Evolutionary conservation across 2,329 filamentous ascomycete genomes (phyloP).

Genomic region (Myriosclerotinia scirpicola): DNA sequence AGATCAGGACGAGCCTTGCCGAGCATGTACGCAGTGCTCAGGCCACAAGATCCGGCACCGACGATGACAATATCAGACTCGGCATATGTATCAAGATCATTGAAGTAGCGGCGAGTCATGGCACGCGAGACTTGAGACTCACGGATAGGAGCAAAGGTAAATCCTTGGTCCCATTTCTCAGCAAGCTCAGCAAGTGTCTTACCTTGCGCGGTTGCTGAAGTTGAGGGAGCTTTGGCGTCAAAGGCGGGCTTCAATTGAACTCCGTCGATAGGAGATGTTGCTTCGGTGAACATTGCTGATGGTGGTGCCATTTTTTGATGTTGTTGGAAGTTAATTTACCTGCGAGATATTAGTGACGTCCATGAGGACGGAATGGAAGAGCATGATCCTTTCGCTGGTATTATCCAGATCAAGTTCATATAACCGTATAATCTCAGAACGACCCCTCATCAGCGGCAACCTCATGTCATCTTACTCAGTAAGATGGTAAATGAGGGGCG

Average conservation of each 20-base stretch:
- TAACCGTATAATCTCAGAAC: conserved; percentile 87
- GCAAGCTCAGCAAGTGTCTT: conserved; percentile 60
- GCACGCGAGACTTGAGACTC: conserved; percentile 90
- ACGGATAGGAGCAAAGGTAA: conserved; percentile 82
- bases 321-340: conserved; percentile 41
- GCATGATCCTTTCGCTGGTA: conserved; percentile 99
- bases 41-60: conserved; percentile 84
- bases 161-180: conserved; percentile 70
- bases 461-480: conserved; percentile 35
- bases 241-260: conserved; percentile 46
- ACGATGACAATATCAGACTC: conserved; percentile 94
- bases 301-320: conserved; percentile 72
- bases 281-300: conserved; percentile 60
- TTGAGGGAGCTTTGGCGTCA: conserved; percentile 50
- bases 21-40: conserved; percentile 81
- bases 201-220: conserved; percentile 46
- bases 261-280: conserved; percentile 39
- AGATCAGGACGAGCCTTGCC: conserved; percentile 82
- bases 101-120: conserved; percentile 92
- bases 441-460: conserved; percentile 39
- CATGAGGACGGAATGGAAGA: conserved; percentile 45
- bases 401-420: conserved; percentile 95
- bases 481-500: conserved; percentile 38
- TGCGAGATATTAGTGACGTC: conserved; percentile 46
- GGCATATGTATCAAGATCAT: conserved; percentile 83